These are phyloP conservation scores for Citeromyces hawaiiensis DNA, from an alignment of 1,139 yeast genomes.

Conservation along the genomic window DNA sequence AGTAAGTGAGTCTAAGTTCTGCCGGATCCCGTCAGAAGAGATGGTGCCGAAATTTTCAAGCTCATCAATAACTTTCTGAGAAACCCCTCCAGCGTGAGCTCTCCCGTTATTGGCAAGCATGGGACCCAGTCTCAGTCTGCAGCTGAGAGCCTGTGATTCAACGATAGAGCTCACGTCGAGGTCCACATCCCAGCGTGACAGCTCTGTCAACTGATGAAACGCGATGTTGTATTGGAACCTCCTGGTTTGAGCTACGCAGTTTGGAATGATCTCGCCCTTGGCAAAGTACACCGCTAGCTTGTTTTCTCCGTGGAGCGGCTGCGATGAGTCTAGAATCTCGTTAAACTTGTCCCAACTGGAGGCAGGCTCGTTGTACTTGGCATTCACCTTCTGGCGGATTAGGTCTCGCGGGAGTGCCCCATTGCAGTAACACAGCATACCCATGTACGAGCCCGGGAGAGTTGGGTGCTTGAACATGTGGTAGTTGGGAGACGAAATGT, in stretches of 20 bases:
- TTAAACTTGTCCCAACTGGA: constrained; percentile 55
- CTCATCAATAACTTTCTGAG: constrained; percentile 10
- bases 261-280: constrained; percentile 80
- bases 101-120: constrained; percentile 25
- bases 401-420: constrained; percentile 82
- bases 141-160: constrained; percentile 78
- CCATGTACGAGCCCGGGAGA: constrained; percentile 68
- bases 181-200: constrained; percentile 23
- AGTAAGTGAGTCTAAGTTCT: constrained; percentile 25
- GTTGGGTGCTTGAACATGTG: constrained; percentile 86
- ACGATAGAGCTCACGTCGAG: constrained; percentile 70
- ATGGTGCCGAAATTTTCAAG: constrained; percentile 27
- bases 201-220: constrained; percentile 16
- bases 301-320: constrained; percentile 22
- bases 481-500: constrained; percentile 68
- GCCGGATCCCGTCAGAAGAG: constrained; percentile 35
- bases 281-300: constrained; percentile 75
- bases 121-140: constrained; percentile 70
- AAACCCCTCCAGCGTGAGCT: constrained; percentile 10
- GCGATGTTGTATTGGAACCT: constrained; percentile 25
- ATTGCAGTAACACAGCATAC: constrained; percentile 89
- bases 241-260: constrained; percentile 46
- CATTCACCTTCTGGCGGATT: constrained; percentile 52
- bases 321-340: constrained; percentile 29
- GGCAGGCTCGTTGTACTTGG: constrained; percentile 21